A percentile compares a stretch with the other conserved stretches of the same genome.
Conservation (phyloP, 805 yeast species). For the Starmerella vaccinii region DNA sequence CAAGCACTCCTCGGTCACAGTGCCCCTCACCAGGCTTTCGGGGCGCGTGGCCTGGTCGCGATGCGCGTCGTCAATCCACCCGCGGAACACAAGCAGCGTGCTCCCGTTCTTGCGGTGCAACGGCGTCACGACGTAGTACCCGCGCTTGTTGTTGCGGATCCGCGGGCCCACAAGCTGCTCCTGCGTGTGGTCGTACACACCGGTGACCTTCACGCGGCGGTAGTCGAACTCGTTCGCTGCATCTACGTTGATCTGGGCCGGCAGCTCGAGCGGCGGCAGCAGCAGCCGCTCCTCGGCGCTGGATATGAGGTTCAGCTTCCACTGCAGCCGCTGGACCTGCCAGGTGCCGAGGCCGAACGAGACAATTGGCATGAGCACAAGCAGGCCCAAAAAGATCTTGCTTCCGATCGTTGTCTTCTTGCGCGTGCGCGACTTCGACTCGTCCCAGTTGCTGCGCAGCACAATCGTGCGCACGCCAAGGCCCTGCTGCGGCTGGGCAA, state of each 20-base stretch:
- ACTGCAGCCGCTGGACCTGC: conserved; percentile 75
- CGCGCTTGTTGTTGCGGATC: conserved; percentile 56
- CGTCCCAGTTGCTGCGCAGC: conserved; percentile 21
- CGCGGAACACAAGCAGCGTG: conserved; percentile 75
- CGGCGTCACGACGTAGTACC: conserved; percentile 75
- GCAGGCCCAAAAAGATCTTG: conserved; percentile 34
- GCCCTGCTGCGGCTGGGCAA: no score
- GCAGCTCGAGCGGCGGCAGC: conserved; percentile 60
- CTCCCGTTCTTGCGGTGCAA: conserved; percentile 67
- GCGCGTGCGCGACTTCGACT: conserved; percentile 17
- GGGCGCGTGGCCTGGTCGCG: conserved; percentile 50
- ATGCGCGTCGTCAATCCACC: conserved; percentile 69
- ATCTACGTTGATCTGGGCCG: conserved; percentile 45
- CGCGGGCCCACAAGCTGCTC: conserved; percentile 93
- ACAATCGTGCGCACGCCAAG: conserved; percentile 12
- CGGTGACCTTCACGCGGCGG: conserved; percentile 64
- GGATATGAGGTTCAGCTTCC: conserved; percentile 81
- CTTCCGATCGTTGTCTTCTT: conserved; percentile 1
- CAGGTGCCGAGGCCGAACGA: conserved; percentile 83
- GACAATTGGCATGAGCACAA: conserved; percentile 67
- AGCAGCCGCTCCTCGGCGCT: conserved; percentile 73
- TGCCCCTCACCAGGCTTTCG: conserved; percentile 61
- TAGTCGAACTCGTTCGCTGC: conserved; percentile 69
- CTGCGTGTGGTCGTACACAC: conserved; percentile 69
- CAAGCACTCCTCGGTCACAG: conserved; percentile 61